A percentile compares a stretch with the other conserved stretches of the same genome.
Evolutionary conservation across 2,329 filamentous ascomycete species (phyloP).

Genomic region (Fusarium longipes): DNA sequence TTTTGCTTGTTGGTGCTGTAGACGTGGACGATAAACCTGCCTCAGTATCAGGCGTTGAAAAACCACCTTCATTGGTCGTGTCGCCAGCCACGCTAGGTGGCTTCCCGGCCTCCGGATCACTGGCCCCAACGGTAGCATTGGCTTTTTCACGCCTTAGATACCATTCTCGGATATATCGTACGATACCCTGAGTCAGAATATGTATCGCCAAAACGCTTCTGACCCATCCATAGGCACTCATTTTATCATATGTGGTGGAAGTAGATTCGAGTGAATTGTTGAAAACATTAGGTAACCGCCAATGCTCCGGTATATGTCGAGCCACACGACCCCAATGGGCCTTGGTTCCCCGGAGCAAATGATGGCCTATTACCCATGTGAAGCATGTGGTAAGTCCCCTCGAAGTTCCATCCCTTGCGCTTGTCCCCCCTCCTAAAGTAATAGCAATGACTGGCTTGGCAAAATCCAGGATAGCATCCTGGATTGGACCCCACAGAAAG

Average conservation of each 20-base stretch:
- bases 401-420: constrained; percentile 73
- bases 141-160: constrained; percentile 70
- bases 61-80: constrained; percentile 52
- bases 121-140: constrained; percentile 60
- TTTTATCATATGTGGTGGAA: constrained; percentile 63
- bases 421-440: constrained; percentile 84
- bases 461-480: constrained; percentile 88
- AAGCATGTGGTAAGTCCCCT: constrained; percentile 79
- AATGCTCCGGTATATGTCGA: constrained; percentile 60
- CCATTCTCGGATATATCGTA: constrained; percentile 77
- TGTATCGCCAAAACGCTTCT: constrained; percentile 78
- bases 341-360: constrained; percentile 62
- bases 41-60: constrained; percentile 66
- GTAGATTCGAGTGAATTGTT: constrained; percentile 60
- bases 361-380: constrained; percentile 70
- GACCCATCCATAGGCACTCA: constrained; percentile 72
- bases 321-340: constrained; percentile 60
- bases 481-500: constrained; percentile 86
- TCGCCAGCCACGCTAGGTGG: constrained; percentile 51
- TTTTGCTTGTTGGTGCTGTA: constrained; percentile 73
- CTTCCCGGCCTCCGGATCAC: constrained; percentile 74
- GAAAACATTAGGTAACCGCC: constrained; percentile 57
- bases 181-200: constrained; percentile 78
- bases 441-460: constrained; percentile 94
- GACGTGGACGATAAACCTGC: constrained; percentile 51